Conservation (phyloP, 164 flowering plant genomes). For the Berberis vulgaris region DNA sequence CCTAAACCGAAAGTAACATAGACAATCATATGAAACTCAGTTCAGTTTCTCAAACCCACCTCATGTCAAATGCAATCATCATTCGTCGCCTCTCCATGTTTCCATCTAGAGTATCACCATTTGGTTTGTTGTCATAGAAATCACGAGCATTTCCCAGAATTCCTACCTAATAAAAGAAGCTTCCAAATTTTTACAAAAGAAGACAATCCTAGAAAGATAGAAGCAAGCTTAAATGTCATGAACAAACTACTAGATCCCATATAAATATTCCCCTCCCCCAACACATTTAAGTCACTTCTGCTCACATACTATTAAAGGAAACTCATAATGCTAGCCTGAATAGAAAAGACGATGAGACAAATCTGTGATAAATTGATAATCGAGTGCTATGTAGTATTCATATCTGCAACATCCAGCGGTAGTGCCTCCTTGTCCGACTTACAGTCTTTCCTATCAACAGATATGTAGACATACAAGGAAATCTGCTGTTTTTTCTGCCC, state of each 20-base stretch:
- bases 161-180: constrained; percentile 57
- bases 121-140: constrained; percentile 46
- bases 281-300: too few species aligned
- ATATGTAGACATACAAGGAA: too few species aligned
- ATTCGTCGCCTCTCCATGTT: constrained; percentile 61
- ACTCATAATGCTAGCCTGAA: too few species aligned
- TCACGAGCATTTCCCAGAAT: constrained; percentile 93
- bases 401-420: too few species aligned
- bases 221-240: not conserved
- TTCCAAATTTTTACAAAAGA: constrained; percentile 2
- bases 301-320: too few species aligned
- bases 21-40: not conserved
- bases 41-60: constrained; percentile 32
- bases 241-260: not conserved
- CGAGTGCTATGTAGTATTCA: too few species aligned
- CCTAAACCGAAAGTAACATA: not conserved
- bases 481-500: too few species aligned
- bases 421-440: too few species aligned
- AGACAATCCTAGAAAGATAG: not conserved
- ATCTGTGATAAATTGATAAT: too few species aligned
- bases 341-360: too few species aligned
- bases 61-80: constrained; percentile 99
- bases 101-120: constrained; percentile 25
- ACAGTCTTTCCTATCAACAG: too few species aligned
- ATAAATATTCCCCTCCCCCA: too few species aligned